Percentiles rank a stretch among this genome's conserved stretches.
Conservation (phyloP, 129 eudicot species). For the Logfia minima region DNA sequence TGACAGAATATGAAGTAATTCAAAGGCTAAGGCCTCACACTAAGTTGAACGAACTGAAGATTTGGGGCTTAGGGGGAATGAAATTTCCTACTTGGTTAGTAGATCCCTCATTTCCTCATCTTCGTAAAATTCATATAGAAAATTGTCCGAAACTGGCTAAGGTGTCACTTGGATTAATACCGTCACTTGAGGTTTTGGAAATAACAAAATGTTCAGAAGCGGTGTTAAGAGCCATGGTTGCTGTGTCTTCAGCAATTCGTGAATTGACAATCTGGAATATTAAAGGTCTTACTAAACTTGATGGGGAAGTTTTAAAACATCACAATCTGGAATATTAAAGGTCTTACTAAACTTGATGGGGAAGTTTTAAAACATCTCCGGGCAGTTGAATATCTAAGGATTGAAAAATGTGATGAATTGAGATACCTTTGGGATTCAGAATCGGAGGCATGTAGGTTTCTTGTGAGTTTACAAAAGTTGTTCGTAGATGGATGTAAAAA, state of each 20-base stretch:
- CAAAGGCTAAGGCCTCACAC: too few relatives aligned
- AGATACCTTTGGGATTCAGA: too few relatives aligned
- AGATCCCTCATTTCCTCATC: not conserved
- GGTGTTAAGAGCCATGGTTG: not conserved
- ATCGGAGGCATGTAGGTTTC: too few relatives aligned
- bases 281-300: not conserved
- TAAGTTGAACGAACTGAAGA: too few relatives aligned
- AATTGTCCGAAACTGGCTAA: not conserved
- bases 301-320: not conserved
- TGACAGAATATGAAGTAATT: too few relatives aligned
- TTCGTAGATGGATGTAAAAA: too few relatives aligned
- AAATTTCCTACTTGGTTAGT: too few relatives aligned
- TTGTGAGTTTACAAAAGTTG: too few relatives aligned
- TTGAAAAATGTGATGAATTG: not conserved
- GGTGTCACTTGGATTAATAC: not conserved
- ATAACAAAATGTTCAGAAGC: not conserved
- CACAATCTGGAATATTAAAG: not conserved
- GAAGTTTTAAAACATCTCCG: not conserved
- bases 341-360: not conserved
- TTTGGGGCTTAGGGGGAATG: too few relatives aligned
- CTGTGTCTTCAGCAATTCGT: not conserved
- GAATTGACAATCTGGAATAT: not conserved
- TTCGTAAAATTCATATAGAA: not conserved
- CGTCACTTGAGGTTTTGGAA: not conserved
- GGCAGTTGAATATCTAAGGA: not conserved